These are phyloP conservation scores for Populus deltoides DNA, from an alignment of 345 rosid species.

Conservation along the genomic window DNA sequence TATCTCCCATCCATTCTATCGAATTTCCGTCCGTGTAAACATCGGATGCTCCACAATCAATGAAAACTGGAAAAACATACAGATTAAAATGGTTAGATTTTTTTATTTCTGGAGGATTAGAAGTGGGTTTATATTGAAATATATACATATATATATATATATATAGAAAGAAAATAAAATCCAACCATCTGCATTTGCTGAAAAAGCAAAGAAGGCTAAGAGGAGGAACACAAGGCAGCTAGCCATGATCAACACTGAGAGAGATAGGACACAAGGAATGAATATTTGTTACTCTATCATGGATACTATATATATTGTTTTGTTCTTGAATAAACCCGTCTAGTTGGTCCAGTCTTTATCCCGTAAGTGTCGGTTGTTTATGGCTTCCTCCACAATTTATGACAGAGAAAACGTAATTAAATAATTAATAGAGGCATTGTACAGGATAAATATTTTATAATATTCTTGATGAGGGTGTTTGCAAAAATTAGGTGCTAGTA, in stretches of 20 bases:
- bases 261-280: neutral
- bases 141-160: too few relatives aligned
- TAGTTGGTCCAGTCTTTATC: too few relatives aligned
- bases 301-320: too few relatives aligned
- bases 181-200: slow-evolving; percentile 24
- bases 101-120: neutral
- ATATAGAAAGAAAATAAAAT: neutral
- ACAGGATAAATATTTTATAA: too few relatives aligned
- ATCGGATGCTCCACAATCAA: slow-evolving; percentile 17
- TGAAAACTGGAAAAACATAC: neutral
- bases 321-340: too few relatives aligned
- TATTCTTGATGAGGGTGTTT: too few relatives aligned
- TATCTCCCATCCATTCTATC: slow-evolving; percentile 21
- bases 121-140: neutral
- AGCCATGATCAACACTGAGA: slow-evolving; percentile 8
- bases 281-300: too few relatives aligned
- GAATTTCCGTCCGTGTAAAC: slow-evolving; percentile 6
- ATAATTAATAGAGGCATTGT: too few relatives aligned
- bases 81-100: neutral
- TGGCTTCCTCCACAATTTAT: too few relatives aligned
- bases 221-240: slow-evolving; percentile 12
- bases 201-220: slow-evolving; percentile 15
- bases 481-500: too few relatives aligned
- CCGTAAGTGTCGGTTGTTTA: too few relatives aligned
- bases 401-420: too few relatives aligned